phyloP scores from a whole-genome alignment of 1,284 basidiomycete species.

The Irpex sp. region DNA sequence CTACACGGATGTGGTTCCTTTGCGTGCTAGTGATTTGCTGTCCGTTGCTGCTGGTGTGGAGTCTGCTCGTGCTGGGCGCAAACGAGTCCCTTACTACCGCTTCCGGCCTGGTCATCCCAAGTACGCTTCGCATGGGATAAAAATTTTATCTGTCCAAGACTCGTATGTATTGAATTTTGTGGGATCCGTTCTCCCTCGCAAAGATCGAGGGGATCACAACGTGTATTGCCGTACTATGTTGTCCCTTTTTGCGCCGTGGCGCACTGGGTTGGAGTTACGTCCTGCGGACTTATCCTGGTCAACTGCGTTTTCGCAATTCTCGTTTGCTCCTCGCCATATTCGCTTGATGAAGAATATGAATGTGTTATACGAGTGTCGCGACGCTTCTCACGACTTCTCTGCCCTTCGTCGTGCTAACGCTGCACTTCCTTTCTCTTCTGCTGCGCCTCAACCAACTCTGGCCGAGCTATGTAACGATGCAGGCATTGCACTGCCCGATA shows the following conservation, averaged over 20 bases:
- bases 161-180: constrained; percentile 23
- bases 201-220: constrained; percentile 28
- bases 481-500: too few relatives aligned
- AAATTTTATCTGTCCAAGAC: not conserved
- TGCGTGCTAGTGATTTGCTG: not conserved
- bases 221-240: constrained; percentile 31
- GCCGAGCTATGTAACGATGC: not conserved
- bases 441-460: not conserved
- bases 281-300: constrained; percentile 15
- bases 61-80: not conserved
- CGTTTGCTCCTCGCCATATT: not conserved
- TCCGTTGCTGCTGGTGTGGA: not conserved
- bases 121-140: not conserved
- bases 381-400: constrained; percentile 31
- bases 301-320: constrained; percentile 16
- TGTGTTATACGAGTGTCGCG: constrained; percentile 29
- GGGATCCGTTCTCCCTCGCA: constrained; percentile 25
- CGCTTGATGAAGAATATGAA: constrained; percentile 28
- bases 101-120: not conserved
- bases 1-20: not conserved
- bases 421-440: not conserved
- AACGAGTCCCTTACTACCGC: not conserved
- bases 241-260: constrained; percentile 29
- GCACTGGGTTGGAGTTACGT: constrained; percentile 25
- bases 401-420: not conserved